Percentiles rank a stretch among this genome's conserved stretches.
Conservation (phyloP, 257 asterid genomes). For the Pogostemon cablin region DNA sequence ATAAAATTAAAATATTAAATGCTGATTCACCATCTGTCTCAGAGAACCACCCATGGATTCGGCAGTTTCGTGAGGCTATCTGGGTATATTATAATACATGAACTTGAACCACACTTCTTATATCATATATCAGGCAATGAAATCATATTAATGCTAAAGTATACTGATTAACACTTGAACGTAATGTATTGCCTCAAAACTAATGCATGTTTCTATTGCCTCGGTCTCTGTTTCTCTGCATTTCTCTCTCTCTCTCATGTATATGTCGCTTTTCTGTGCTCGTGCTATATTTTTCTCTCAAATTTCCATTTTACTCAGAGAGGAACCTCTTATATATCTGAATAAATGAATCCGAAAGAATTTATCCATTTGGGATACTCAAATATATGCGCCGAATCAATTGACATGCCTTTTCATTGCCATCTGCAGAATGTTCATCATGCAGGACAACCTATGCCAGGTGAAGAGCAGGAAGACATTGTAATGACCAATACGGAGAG, state of each 20-base stretch:
- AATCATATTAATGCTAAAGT: not conserved
- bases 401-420: constrained; percentile 25
- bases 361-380: not conserved
- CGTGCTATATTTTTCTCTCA: constrained; percentile 16
- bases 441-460: constrained; percentile 91
- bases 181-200: not conserved
- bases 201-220: constrained; percentile 10
- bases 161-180: constrained; percentile 9
- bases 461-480: constrained; percentile 97
- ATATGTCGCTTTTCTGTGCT: not conserved
- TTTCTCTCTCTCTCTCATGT: constrained; percentile 1
- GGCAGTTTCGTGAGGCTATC: constrained; percentile 86
- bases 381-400: not conserved
- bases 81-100: constrained; percentile 60
- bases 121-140: constrained; percentile 6
- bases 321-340: constrained; percentile 10
- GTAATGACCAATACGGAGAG: constrained; percentile 81
- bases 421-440: constrained; percentile 86
- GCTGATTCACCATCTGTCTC: constrained; percentile 47
- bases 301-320: not conserved
- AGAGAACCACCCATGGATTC: constrained; percentile 54
- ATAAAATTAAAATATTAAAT: constrained; percentile 55
- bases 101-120: constrained; percentile 22
- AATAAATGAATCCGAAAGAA: not conserved
- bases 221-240: not conserved